Evolutionary conservation across 192 early-diverging fungal genomes (phyloP).

Genomic region (Coemansia sp.): DNA sequence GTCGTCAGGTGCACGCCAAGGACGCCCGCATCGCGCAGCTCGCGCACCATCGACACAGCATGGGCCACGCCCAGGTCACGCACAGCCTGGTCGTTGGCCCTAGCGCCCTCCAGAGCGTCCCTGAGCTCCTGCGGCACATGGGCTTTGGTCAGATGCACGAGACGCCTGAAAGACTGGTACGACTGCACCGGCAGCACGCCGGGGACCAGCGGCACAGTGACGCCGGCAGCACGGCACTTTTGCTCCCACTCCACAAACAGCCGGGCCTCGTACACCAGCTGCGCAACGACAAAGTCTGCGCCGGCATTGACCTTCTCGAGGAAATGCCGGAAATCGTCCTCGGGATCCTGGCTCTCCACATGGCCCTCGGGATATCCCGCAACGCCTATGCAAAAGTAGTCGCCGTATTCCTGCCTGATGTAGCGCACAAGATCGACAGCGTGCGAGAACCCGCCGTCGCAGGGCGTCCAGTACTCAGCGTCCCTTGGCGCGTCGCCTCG

Average conservation of each 20-base stretch:
- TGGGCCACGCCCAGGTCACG: constrained; percentile 88
- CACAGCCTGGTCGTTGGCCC: constrained; percentile 92
- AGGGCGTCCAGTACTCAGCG: constrained; percentile 70
- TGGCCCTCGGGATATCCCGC: constrained; percentile 88
- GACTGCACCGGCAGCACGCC: constrained; percentile 95
- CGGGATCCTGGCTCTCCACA: constrained; percentile 51
- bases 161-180: constrained; percentile 84
- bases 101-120: constrained; percentile 82
- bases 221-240: constrained; percentile 69
- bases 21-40: constrained; percentile 55
- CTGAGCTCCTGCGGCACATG: constrained; percentile 72
- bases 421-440: constrained; percentile 88
- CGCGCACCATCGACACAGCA: constrained; percentile 70
- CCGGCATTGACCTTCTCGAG: constrained; percentile 88
- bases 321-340: constrained; percentile 71
- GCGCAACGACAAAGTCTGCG: constrained; percentile 93
- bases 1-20: constrained; percentile 91
- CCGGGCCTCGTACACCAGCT: constrained; percentile 86
- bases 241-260: constrained; percentile 77
- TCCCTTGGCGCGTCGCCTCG: constrained; percentile 91
- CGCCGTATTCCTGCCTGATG: constrained; percentile 79
- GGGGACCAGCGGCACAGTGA: constrained; percentile 76
- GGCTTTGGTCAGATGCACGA: constrained; percentile 82
- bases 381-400: constrained; percentile 97
- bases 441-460: constrained; percentile 67